Conservation (phyloP, 148 eudicot species). For the Rheum nobile region DNA sequence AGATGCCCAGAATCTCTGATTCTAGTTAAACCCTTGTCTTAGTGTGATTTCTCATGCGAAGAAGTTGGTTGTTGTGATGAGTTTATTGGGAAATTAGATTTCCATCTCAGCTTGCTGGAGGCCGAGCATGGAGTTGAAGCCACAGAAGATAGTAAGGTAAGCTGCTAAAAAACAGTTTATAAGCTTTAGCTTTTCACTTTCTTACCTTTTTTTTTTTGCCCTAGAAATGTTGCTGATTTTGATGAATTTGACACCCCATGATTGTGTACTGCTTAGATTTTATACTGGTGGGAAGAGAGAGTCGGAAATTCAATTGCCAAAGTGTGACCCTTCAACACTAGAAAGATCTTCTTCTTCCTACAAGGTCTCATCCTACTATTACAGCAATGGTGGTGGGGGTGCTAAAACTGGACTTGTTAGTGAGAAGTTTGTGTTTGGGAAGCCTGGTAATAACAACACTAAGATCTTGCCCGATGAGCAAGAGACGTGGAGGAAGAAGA, state of each 20-base stretch:
- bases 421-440: slow-evolving; percentile 40
- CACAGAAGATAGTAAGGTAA: slow-evolving; percentile 63
- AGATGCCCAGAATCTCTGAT: background rate
- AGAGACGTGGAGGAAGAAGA: slow-evolving; percentile 48
- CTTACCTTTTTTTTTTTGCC: background rate
- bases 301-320: slow-evolving; percentile 37
- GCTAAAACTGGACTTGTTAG: slow-evolving; percentile 6
- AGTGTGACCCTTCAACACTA: slow-evolving; percentile 26
- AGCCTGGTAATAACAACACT: slow-evolving; percentile 12
- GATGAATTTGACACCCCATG: slow-evolving; percentile 1
- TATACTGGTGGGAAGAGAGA: slow-evolving; percentile 53
- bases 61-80: background rate
- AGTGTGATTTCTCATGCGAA: background rate
- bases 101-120: background rate
- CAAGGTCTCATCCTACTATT: slow-evolving; percentile 34
- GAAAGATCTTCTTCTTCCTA: slow-evolving; percentile 47
- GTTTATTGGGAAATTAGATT: background rate
- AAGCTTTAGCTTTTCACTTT: background rate
- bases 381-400: slow-evolving; percentile 25
- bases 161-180: background rate
- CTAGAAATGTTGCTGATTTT: background rate
- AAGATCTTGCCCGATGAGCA: slow-evolving; percentile 48
- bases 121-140: slow-evolving; percentile 56
- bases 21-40: background rate
- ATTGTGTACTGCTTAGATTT: slow-evolving; percentile 40